Percentiles rank a stretch among this genome's conserved stretches.
Evolutionary conservation across 495 filamentous ascomycete species (phyloP).

Genomic region (Aspergillus bertholletiae): DNA sequence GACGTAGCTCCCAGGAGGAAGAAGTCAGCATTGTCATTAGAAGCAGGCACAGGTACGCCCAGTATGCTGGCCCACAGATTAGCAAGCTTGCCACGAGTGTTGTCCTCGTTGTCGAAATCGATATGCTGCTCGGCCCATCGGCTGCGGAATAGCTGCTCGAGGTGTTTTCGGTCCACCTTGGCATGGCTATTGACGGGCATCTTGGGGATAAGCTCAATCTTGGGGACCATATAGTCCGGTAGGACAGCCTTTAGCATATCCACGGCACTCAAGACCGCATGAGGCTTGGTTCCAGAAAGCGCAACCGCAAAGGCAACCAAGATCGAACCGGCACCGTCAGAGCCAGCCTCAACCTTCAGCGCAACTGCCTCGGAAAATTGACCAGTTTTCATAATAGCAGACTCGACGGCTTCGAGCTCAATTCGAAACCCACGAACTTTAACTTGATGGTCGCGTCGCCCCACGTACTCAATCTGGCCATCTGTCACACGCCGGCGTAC

Average conservation of each 20-base stretch:
- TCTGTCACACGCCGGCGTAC: constrained; percentile 7
- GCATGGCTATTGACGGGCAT: neutral
- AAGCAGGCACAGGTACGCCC: neutral
- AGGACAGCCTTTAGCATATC: neutral
- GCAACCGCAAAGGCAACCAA: neutral
- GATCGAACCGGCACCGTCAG: neutral
- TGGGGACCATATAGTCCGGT: neutral
- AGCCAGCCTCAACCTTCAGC: neutral
- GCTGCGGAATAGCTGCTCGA: neutral
- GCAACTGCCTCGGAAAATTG: neutral
- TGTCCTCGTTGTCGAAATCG: neutral
- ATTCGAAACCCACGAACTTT: constrained; percentile 44
- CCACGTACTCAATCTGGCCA: constrained; percentile 15
- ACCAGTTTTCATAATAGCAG: neutral
- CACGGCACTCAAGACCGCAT: neutral
- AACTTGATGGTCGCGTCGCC: constrained; percentile 29
- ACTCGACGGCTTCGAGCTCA: constrained; percentile 41
- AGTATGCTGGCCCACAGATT: neutral
- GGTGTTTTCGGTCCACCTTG: neutral
- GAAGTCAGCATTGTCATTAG: neutral
- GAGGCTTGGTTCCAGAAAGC: neutral
- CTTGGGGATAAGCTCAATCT: neutral
- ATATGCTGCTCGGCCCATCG: neutral
- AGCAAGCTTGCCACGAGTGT: neutral
- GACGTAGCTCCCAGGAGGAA: neutral